phyloP scores from a whole-genome alignment of 2,329 filamentous ascomycete species.

The Sphaerulina vaccinii region DNA sequence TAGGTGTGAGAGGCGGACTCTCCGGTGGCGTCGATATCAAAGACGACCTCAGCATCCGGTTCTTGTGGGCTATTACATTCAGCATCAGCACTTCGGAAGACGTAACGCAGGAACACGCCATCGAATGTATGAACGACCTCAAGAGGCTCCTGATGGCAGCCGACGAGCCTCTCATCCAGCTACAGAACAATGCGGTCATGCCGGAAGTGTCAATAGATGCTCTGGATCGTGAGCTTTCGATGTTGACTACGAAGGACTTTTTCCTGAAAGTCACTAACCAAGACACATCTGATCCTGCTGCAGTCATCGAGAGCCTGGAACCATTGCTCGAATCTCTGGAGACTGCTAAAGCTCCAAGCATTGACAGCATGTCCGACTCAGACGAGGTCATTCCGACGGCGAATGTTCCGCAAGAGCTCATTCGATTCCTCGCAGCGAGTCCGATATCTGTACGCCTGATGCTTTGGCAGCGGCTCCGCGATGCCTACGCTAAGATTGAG shows the following conservation, averaged over 20 bases:
- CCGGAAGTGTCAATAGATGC: slow-evolving; percentile 79
- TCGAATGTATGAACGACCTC: slow-evolving; percentile 63
- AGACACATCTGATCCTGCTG: slow-evolving; percentile 74
- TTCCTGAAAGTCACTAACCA: slow-evolving; percentile 87
- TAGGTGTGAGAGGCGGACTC: slow-evolving; percentile 42
- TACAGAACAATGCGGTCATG: slow-evolving; percentile 87
- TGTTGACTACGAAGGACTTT: slow-evolving; percentile 93
- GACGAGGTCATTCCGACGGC: slow-evolving; percentile 1
- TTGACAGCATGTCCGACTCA: background rate
- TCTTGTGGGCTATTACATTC: slow-evolving; percentile 66
- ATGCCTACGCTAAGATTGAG: slow-evolving; percentile 81
- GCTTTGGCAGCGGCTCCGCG: slow-evolving; percentile 85
- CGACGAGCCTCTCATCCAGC: slow-evolving; percentile 53
- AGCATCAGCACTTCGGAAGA: slow-evolving; percentile 58
- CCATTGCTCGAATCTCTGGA: slow-evolving; percentile 73
- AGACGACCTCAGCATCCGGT: slow-evolving; percentile 54
- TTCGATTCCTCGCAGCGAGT: slow-evolving; percentile 78
- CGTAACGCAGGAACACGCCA: slow-evolving; percentile 57
- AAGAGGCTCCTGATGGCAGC: slow-evolving; percentile 53
- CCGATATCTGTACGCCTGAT: slow-evolving; percentile 81
- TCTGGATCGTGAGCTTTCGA: slow-evolving; percentile 85
- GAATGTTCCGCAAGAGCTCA: slow-evolving; percentile 65
- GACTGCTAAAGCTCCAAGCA: background rate
- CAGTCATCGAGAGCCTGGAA: slow-evolving; percentile 87
- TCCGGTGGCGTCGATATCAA: slow-evolving; percentile 24